Base-by-base conservation (phyloP, 2,329 filamentous ascomycete species). In the Polychaeton citri region DNA sequence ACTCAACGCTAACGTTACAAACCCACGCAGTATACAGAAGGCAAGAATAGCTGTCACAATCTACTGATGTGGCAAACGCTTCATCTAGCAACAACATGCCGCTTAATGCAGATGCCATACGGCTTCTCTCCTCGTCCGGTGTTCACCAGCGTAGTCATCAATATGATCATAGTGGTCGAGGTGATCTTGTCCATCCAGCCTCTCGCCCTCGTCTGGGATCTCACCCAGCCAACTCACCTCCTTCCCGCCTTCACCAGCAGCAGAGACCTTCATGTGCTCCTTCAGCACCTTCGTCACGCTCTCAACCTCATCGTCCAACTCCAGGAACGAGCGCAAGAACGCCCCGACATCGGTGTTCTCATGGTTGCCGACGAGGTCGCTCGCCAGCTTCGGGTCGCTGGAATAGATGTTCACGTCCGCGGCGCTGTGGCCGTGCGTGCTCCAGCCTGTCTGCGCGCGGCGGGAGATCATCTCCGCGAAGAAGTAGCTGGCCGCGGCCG, bases 381-480 rank as follows among this genome's bases (percentile, higher is more conserved):
- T 69, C 1, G 78, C 73, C 19, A 65, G 62, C 24, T 72, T 68
- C 0, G 73, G 68, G 3, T 82, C 77, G 0, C 81, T 87, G 35
- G 82, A 80, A 62, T 96, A 98, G 46, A 98, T 84, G 59, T 98
- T 98, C 33, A 98, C 90, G 55, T 98, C 90, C 6, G 90, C 86
- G 35, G 80, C 90, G 54, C 53, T 52, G 41, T 98, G 90, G 19
- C 90, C 90, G 57, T 95, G 88, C 0, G 87, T 94, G 44, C 74
- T 79, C 90, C 90, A 98, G 10, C 90, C 92, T 30, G 94, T 74
- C 53, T 93, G 85, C 1, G 87, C 83, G 41, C 90, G 76, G 4
- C 81, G 72, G 47, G 83, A 93, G 47, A 96, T 74, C 65, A 98
- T 88, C 51, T 84, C 78, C 0, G 86, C 77, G 53, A 96, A 82